phyloP scores from a whole-genome alignment of 2,329 filamentous ascomycete genomes.

The Diaporthe amygdali region DNA sequence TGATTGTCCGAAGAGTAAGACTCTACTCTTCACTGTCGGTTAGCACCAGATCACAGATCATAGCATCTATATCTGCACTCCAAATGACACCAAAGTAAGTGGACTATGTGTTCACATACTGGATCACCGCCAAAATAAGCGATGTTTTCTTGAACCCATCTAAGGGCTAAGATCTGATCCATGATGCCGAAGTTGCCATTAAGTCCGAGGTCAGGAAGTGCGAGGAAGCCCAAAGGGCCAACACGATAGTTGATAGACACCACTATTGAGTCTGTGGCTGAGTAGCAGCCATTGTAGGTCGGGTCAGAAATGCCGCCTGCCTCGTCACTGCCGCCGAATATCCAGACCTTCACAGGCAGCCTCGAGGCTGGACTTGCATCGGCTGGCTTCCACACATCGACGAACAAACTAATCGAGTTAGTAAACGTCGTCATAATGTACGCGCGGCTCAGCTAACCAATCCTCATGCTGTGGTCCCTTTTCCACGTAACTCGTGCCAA shows the following conservation, averaged over 20 bases:
- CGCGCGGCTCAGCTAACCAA: neutral
- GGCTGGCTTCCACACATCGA: neutral
- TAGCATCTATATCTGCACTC: neutral
- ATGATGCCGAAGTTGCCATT: neutral
- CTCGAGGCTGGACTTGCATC: neutral
- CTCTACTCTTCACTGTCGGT: neutral
- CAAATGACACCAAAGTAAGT: neutral
- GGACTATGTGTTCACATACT: neutral
- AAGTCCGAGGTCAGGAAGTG: neutral
- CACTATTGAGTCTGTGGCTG: neutral
- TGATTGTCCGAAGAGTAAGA: neutral
- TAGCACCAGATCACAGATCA: neutral
- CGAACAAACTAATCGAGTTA: neutral
- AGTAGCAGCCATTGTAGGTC: neutral
- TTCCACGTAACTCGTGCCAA: neutral
- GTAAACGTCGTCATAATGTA: neutral
- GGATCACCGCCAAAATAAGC: neutral
- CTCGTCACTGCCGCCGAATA: neutral
- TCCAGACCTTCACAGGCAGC: neutral
- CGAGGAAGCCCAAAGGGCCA: neutral
- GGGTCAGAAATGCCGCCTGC: neutral
- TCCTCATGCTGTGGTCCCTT: neutral
- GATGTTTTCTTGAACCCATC: neutral
- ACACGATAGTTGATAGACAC: slow-evolving; percentile 8
- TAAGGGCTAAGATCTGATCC: neutral